These are phyloP conservation scores for Plasmodium ovale DNA, from an alignment of 169 alveolate genomes.

Conservation along the genomic window DNA sequence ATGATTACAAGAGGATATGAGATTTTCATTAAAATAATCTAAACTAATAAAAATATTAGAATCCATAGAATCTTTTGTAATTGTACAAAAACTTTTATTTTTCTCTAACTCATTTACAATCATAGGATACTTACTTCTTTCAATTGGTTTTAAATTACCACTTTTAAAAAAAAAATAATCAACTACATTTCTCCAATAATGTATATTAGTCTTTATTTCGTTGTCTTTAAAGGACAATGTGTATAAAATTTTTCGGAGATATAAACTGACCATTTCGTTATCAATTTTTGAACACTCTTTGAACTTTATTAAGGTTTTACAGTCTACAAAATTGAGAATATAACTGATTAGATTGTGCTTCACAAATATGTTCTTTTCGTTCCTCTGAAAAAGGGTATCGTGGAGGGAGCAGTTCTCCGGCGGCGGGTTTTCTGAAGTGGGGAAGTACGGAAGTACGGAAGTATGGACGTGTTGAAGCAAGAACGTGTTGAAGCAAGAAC, in stretches of 20 bases:
- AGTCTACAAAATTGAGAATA: conserved; percentile 57
- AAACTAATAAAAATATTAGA: conserved; percentile 78
- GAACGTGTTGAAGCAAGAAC: too few relatives aligned
- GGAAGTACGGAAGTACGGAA: too few relatives aligned
- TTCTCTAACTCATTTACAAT: conserved; percentile 73
- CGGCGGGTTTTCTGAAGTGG: conserved; percentile 53
- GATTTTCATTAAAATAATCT: conserved; percentile 81
- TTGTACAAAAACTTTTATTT: conserved; percentile 81
- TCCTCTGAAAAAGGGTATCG: conserved; percentile 19
- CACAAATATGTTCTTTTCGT: conserved; percentile 30
- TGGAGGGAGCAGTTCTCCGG: conserved; percentile 63
- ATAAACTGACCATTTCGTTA: conserved; percentile 77
- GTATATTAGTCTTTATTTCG: conserved; percentile 78
- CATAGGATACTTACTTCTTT: conserved; percentile 75
- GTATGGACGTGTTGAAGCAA: too few relatives aligned
- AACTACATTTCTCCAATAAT: conserved; percentile 80
- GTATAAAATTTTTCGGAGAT: conserved; percentile 79
- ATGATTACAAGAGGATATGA: conserved; percentile 81
- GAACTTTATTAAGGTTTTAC: conserved; percentile 67
- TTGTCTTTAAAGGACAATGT: conserved; percentile 79
- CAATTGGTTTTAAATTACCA: conserved; percentile 80
- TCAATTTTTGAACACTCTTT: conserved; percentile 74
- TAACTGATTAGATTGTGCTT: conserved; percentile 73
- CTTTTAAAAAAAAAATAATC: conserved; percentile 78
- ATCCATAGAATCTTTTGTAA: conserved; percentile 78